Evolutionary conservation across 441 rosid genomes (phyloP), one percentile per base, ranked within the genome.

Genomic region (Omphalea diandra): DNA sequence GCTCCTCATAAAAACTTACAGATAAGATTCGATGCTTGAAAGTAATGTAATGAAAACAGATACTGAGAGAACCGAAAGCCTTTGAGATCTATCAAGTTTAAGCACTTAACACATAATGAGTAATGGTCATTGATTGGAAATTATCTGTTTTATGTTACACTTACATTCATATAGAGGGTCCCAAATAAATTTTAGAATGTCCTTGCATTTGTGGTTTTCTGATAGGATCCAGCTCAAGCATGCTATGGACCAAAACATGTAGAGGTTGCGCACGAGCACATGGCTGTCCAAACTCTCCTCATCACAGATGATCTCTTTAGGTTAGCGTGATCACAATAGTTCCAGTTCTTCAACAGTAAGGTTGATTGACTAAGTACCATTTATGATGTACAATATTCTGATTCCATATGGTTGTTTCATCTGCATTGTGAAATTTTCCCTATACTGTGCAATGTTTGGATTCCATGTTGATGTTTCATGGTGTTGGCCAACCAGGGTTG

Each of bases 231-330:
- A 2, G 76, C 76, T 57, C 93, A 98, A 38, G 97, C 98, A 70
- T 95, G 99, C 81, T 90, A 92, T 63, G 99, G 99, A 61, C 96
- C 98, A 67, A 95, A 92, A 83, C 99, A 95, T 55, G 99, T 95
- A 31, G 97, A 93, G 82, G 87, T 95, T 71, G 99, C 98, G 64
- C 88, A 95, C 78, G 99, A 95, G 54, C 86, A 94, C 77, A 78
- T 93, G 94, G 99, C 99, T 22, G 80, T 95, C 69, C 99, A 93
- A 77, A 90, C 92, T 27, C 98, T 95, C 70, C 97, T 95, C 59
- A 77, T 95, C 62, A 93, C 99, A 4, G 99, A 93, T n/a, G 95
- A 90, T 68, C 90, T 95, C 52, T 95, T 92, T 90, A 93, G 99
- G 98, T 94, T 67, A 67, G 83, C 70, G 56, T 63, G 27, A 40